Evolutionary conservation across 2,329 filamentous ascomycete genomes (phyloP), one percentile per base, ranked within the genome.

Genomic region (Colletotrichum spaethianum): DNA sequence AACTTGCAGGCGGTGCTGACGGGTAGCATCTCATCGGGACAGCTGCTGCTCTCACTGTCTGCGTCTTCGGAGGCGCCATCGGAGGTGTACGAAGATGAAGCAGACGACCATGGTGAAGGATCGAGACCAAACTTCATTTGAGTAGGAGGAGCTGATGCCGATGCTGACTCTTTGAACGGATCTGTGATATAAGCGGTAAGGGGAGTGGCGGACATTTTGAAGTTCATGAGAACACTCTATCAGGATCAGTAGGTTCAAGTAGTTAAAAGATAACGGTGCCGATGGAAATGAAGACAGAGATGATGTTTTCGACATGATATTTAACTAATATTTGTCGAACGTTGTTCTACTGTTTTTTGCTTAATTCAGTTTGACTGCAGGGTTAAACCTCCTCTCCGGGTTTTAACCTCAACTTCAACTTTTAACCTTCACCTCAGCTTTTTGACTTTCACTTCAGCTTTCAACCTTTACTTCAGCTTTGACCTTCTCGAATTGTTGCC

Each of bases 381-480:
- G 20, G 5, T 36, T 23, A 7, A 55, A 26, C 31, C 31, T 55
- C 16, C 31, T n/a, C 52, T 55, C 20, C 52, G 36, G 20, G 26
- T n/a, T 36, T 55, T 55, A n/a, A 14, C 31, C 33, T 55, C 36
- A 26, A 36, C 20, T 33, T 55, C 31, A 36, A 18, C 31, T 38
- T 33, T 56, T 56, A 56, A 56, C 31, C 52, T 56, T 56, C 52
- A 38, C 33, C 23, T n/a, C 44, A 48, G 44, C 44, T 48, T 48
- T 40, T 46, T n/a, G 9, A 12, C 44, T 11, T 48, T 48, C 44
- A 23, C 44, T 23, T 56, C 53, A 18, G 20, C 14, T 56, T 56
- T 28, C 53, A 56, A 56, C 31, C 14, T 56, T 56, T 12, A 14
- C 20, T 56, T 33, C 53, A 56, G 53, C 53, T 56, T 56, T 56